Conservation (phyloP, 2,329 filamentous ascomycete species). For the Torrubiellomyces zombiae region DNA sequence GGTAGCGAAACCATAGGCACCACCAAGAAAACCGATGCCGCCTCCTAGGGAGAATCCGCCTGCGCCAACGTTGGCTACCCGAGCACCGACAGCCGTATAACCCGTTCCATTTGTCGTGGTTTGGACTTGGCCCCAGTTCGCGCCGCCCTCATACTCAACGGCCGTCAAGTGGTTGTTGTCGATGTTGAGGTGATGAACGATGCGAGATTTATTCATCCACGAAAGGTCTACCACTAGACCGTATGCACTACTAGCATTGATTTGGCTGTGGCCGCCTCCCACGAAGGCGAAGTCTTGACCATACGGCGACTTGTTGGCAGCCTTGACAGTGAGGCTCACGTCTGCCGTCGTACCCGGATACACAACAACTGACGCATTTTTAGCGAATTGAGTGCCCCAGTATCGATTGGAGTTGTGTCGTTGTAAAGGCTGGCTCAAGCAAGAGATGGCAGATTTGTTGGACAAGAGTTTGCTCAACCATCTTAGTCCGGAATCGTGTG, state of each 20-base stretch:
- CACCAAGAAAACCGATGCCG: slow-evolving; percentile 30
- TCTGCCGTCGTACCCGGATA: slow-evolving; percentile 3
- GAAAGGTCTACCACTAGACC: slow-evolving; percentile 5
- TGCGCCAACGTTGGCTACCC: slow-evolving; percentile 24
- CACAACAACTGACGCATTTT: slow-evolving; percentile 4
- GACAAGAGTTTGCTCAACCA: slow-evolving; percentile 3
- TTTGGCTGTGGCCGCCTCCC: slow-evolving; percentile 2
- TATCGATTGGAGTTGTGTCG: slow-evolving; percentile 4
- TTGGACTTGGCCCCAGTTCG: slow-evolving; percentile 5
- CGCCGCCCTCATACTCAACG: slow-evolving; percentile 5
- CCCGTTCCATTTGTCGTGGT: slow-evolving; percentile 4
- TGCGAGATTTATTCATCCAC: slow-evolving; percentile 3
- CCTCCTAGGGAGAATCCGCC: slow-evolving; percentile 27
- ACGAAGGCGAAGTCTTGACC: slow-evolving; percentile 4
- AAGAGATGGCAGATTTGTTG: slow-evolving; percentile 3
- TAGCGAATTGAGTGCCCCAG: slow-evolving; percentile 5
- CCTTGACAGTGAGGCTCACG: slow-evolving; percentile 3
- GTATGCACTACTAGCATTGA: slow-evolving; percentile 1
- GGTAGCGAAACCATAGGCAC: slow-evolving; percentile 25
- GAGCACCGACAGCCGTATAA: slow-evolving; percentile 16
- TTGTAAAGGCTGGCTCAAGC: slow-evolving; percentile 4
- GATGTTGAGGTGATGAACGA: slow-evolving; percentile 1
- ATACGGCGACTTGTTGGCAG: slow-evolving; percentile 1
- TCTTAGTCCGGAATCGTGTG: slow-evolving; percentile 1
- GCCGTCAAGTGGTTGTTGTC: slow-evolving; percentile 1